Base-by-base conservation (phyloP, 2,329 filamentous ascomycete genomes). In the Colletotrichum horii region DNA sequence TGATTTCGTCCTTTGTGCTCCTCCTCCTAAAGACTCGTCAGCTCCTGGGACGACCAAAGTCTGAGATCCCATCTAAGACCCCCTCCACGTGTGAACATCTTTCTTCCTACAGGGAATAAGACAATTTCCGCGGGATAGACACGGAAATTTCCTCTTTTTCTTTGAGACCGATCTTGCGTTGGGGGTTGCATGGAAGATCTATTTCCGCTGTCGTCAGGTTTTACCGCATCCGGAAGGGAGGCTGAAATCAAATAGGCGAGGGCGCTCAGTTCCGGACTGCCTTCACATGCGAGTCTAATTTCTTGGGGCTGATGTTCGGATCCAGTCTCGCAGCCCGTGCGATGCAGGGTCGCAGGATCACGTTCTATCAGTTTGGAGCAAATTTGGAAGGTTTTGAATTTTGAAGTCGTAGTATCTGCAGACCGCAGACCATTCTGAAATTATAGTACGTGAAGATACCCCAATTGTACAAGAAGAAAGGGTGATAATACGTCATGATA, bases 61-160 rank as follows among this genome's bases (percentile, higher is more conserved):
- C 58, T n/a, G 58, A 61, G 58, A 62, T 62, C 28, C 4, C 58
- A 36, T 36, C 58, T 62, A 34, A 62, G 58, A 62, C 58, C 15
- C 15, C 4, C 1, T 3, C n/a, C 30, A 62, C 58, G 32, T 32
- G 22, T 0, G 28, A 32, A 62, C n/a, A 3, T 8, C 30, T 22
- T 34, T n/a, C 19, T n/a, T 6, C 8, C 30, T 22, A 2, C 2
- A 3, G 30, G 58, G 7, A 22, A 62, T 62, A 24, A 62, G 30
- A 36, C n/a, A 62, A 15, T 6, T 32, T 11, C 28, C 30, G 1
- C n/a, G 30, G 26, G 30, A 24, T 12, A 34, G 28, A 22, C 30
- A 52, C 43, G 43, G 43, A 22, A 14, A 4, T 19, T 28, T 34
- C 56, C 26, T 61, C 1, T 61, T 61, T 62, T 34, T 1, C 32